Evolutionary conservation across 306 rosid species (phyloP).

Genomic region (Trifolium subterraneum): DNA sequence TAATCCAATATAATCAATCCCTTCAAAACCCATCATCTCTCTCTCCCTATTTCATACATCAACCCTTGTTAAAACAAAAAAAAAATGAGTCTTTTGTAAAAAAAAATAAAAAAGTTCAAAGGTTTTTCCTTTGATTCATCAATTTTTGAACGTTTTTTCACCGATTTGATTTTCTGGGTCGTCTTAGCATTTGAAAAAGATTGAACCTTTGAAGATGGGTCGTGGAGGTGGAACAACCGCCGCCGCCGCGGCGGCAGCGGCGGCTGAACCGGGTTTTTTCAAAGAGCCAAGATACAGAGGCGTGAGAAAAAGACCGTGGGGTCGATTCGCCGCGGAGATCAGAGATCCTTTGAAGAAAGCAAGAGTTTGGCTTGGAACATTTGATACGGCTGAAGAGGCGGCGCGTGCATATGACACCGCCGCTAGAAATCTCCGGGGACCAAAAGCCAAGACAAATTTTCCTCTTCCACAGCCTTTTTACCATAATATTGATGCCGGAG

Average conservation of each 20-base stretch:
- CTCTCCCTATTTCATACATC: not conserved
- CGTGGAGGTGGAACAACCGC: constrained; percentile 31
- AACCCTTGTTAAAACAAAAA: not conserved
- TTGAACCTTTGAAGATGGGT: constrained; percentile 42
- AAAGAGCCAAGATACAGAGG: constrained; percentile 69
- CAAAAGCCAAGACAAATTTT: constrained; percentile 86
- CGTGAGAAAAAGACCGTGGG: constrained; percentile 92
- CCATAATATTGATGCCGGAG: constrained; percentile 37
- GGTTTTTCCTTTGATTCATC: not conserved
- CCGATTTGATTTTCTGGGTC: constrained; percentile 10
- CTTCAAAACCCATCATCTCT: constrained; percentile 11
- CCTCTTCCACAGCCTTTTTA: constrained; percentile 49
- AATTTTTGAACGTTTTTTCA: not conserved
- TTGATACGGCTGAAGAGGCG: constrained; percentile 89
- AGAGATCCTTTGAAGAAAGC: constrained; percentile 90
- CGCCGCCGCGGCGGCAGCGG: constrained; percentile 28
- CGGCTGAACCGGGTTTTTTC: constrained; percentile 41
- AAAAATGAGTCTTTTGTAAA: constrained; percentile 18
- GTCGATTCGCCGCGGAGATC: constrained; percentile 96
- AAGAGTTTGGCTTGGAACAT: constrained; percentile 92
- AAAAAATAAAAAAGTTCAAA: not conserved
- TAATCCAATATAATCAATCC: not conserved
- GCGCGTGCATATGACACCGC: constrained; percentile 92
- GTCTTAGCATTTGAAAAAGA: constrained; percentile 32
- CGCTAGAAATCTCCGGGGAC: constrained; percentile 79